Base-by-base conservation (phyloP, 768 basidiomycete genomes). In the Stropharia rugosoannulata region DNA sequence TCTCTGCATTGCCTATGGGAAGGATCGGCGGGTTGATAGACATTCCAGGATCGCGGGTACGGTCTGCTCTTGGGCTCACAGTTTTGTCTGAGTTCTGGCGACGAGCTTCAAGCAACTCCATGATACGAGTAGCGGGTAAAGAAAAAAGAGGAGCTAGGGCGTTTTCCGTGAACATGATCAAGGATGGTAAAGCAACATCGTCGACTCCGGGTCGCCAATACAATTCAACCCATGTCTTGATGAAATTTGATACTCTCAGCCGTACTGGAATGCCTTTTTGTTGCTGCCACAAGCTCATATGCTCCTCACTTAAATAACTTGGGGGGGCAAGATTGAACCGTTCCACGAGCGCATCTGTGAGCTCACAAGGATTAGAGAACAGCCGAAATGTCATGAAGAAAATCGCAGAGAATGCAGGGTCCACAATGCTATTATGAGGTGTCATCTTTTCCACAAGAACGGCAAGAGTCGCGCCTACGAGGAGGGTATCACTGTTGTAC, bases 391-490 rank as follows among this genome's bases (percentile, higher is more conserved):
- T 98, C 64, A 95, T 78, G 79, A 95, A 95, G 76, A 99, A 98
- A 29, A 95, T 89, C 4, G 87, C 83, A 12, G 88, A 82, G 69
- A 98, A 95, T 0, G 86, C 84, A 15, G 90, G 78, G 65, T 98
- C 95, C 52, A 94, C 93, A 42, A 95, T 82, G 55, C 86, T 87
- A 66, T 94, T 93, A 66, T 97, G 93, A 4, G 95, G 94, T 16
- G 96, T 96, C 87, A 98, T 90, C 74, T 93, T 95, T 74, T 96
- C 95, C n/a, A 98, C 89, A 41, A 99, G 77, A 1, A 88, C 95
- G 15, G 80, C 80, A 58, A 99, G 76, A 4, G 93, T 94, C 2
- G 94, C 97, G 19, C 94, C 95, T 9, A 95, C 89, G 16, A 98
- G 84, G 59, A 85, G 83, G 2, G 95, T 95, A 11, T 98, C 95